Evolutionary conservation across 106 monocot species (phyloP), one percentile per base, ranked within the genome.

Genomic region (Agapanthus africanus): DNA sequence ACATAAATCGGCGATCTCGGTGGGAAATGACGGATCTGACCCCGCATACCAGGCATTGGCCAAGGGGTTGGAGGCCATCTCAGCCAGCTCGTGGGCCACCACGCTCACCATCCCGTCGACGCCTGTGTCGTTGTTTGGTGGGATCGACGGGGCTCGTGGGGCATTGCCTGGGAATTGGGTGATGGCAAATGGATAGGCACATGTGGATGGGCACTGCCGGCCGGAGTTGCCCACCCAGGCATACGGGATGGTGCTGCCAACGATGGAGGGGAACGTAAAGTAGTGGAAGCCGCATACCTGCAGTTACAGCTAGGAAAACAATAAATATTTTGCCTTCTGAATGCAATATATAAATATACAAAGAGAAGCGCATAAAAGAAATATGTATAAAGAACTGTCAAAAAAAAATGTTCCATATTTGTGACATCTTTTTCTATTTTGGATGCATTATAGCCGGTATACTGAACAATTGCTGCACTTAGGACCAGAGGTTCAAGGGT

Each of bases 11-110:
- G 95, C 95, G 37, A 97, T 97, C 80, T 97, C 95, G 0, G 86
- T 88, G 13, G 95, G 95, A 59, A 92, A 97, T 27, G 72, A 72
- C 10, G 95, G 95, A 71, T 97, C 95, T 5, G 65, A 59, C 13
- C 95, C 95, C 0, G 95, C 95, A 50, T 89, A 97, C 95, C 95
- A 97, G 6, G 95, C 95, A 71, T 97, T 97, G 37, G 77, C 87
- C 35, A 97, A 67, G 26, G 95, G 95, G 41, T 97, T 97, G 4
- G 91, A 82, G 7, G 95, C 86, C 78, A 92, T 57, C 77, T 97
- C 95, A 2, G 95, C 95, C 26, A 97, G 76, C 77, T 97, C 95
- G 65, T 97, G 95, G 21, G 70, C 95, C 23, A 97, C 65, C 52
- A 97, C 89, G 72, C 95, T 97, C 13, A 97, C 80, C 95, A 97